Percentiles rank a stretch among this genome's conserved stretches.
Evolutionary conservation across 2,329 filamentous ascomycete species (phyloP).

Genomic region (Dothiorella sarmentorum): DNA sequence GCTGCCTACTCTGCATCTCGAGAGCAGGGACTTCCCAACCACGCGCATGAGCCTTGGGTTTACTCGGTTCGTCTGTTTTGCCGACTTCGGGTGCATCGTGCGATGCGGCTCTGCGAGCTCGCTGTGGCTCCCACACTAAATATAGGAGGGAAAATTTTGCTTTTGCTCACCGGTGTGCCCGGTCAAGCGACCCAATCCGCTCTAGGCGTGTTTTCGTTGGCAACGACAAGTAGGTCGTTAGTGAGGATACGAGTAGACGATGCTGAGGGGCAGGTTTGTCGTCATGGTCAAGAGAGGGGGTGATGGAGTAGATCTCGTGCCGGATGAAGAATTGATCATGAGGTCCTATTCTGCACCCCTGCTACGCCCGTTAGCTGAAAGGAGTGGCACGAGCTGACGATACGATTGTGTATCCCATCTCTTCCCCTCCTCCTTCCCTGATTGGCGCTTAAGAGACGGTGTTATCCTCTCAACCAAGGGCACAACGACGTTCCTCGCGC

Average conservation of each 20-base stretch:
- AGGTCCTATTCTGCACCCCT: neutral
- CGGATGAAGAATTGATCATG: slow-evolving; percentile 14
- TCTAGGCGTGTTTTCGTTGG: neutral
- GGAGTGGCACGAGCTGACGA: neutral
- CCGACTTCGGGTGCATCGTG: slow-evolving; percentile 1
- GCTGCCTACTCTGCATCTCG: too few relatives aligned
- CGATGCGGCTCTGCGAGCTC: neutral
- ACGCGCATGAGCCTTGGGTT: neutral
- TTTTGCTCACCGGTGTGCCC: slow-evolving; percentile 1
- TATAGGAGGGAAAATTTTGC: neutral
- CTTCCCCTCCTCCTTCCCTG: neutral
- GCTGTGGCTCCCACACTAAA: neutral
- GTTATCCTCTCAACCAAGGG: neutral
- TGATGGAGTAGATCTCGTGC: neutral
- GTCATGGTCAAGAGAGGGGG: neutral
- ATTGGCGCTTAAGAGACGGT: neutral
- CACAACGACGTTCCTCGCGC: neutral
- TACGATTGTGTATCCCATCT: neutral
- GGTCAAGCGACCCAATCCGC: neutral
- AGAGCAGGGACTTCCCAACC: too few relatives aligned
- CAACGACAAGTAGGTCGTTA: neutral
- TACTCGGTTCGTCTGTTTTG: neutral
- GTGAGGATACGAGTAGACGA: neutral
- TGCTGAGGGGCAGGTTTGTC: neutral
- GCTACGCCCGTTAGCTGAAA: neutral